These are phyloP conservation scores for Datura wrightii DNA, from an alignment of 257 asterid genomes.

Conservation along the genomic window DNA sequence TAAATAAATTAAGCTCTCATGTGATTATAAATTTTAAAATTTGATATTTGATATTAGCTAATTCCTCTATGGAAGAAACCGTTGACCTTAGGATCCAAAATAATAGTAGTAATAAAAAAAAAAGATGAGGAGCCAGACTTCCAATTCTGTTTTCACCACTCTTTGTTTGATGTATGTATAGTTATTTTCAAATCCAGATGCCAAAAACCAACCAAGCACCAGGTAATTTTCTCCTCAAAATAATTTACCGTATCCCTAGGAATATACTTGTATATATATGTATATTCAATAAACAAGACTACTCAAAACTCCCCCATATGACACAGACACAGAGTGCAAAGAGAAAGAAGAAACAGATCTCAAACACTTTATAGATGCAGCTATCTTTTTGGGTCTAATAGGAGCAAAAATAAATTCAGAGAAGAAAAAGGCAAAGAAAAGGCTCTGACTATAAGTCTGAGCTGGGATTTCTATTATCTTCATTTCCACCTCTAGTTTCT, in stretches of 20 bases:
- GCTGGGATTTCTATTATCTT: constrained; percentile 30
- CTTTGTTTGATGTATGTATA: not conserved
- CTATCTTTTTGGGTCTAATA: constrained; percentile 35
- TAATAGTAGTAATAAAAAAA: not conserved
- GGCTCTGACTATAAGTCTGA: constrained; percentile 32
- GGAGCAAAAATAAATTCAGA: constrained; percentile 19
- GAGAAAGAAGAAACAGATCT: constrained; percentile 42
- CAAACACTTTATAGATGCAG: constrained; percentile 45
- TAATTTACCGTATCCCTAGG: not conserved
- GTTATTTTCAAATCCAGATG: not conserved
- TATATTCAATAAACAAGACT: constrained; percentile 19
- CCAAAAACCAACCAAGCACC: constrained; percentile 29
- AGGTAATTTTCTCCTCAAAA: constrained; percentile 27
- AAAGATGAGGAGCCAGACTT: not conserved
- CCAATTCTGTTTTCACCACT: not conserved
- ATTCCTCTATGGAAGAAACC: not conserved
- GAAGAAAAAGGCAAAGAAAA: constrained; percentile 20
- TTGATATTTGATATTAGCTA: not conserved
- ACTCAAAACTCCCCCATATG: constrained; percentile 27
- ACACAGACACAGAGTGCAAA: constrained; percentile 20
- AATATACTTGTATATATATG: constrained; percentile 2
- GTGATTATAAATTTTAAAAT: not conserved
- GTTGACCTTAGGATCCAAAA: not conserved
- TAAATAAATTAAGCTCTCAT: not conserved
- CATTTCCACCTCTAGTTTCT: constrained; percentile 30